Conservation (phyloP, 495 filamentous ascomycete species). For the Neurospora pannonica region DNA sequence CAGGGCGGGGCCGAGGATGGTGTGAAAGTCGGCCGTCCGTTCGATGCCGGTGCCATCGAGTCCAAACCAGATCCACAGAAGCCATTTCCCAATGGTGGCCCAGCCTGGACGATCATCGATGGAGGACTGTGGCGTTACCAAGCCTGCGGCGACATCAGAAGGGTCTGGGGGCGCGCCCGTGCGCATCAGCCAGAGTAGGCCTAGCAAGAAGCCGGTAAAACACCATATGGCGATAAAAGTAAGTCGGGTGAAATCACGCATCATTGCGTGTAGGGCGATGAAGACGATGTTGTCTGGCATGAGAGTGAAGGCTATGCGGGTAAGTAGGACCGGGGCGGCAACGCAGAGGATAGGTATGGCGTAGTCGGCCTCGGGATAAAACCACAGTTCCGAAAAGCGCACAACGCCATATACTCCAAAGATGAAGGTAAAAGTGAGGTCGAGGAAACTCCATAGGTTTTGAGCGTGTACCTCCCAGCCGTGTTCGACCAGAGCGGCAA, state of each 20-base stretch:
- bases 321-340: conserved; percentile 51
- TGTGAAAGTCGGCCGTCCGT: conserved; percentile 46
- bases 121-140: conserved; percentile 21
- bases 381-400: conserved; percentile 38
- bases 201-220: conserved; percentile 54
- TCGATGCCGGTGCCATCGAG: conserved; percentile 58
- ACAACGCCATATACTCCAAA: conserved; percentile 46
- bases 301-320: conserved; percentile 54
- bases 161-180: background rate
- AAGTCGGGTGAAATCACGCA: conserved; percentile 53
- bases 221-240: conserved; percentile 56
- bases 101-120: conserved; percentile 14
- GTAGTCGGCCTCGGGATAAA: conserved; percentile 28
- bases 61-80: conserved; percentile 62
- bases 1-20: conserved; percentile 47
- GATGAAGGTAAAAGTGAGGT: conserved; percentile 48
- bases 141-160: conserved; percentile 3
- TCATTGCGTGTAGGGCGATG: conserved; percentile 56
- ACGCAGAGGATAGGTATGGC: conserved; percentile 53
- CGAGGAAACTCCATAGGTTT: conserved; percentile 61
- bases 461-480: conserved; percentile 60
- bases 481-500: conserved; percentile 56
- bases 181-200: conserved; percentile 47
- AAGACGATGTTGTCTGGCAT: conserved; percentile 63
- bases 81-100: conserved; percentile 55